Evolutionary conservation across 257 asterid genomes (phyloP), one percentile per base, ranked within the genome.

Genomic region (Jaltomata sinuosa): DNA sequence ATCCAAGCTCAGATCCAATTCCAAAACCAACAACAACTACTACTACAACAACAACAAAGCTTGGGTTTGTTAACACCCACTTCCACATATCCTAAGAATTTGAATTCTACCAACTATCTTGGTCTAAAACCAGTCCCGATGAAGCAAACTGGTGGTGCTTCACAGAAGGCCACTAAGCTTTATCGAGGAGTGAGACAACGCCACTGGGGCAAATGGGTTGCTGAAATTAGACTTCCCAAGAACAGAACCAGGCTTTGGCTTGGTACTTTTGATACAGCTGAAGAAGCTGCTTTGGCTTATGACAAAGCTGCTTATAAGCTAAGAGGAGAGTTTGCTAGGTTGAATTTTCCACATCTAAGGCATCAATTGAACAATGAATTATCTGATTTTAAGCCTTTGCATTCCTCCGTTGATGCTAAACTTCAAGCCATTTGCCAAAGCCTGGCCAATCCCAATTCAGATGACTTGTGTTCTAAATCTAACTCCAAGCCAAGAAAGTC

Each of bases 201-300:
- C 25, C 98, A 95, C 65, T 94, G 98, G 98, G 98, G 98, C 36
- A 95, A 95, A 88, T 95, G 98, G 98, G 98, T 95, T 3, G 98
- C 98, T 21, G 98, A 95, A 72, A 95, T 95, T 49, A 91, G 98
- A 87, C 96, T 95, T 16, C 98, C 98, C 0, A 95, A 88, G 90
- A 95, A 93, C 92, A 85, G 98, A 34, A 94, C 97, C 14, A 85
- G 98, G 85, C 97, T 95, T 78, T 95, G 98, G 98, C 97, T 95
- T 19, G 98, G 98, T 25, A 95, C 98, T 3, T 95, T 95, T 80
- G 98, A 95, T 36, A 91, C 98, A 0, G 97, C 98, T 16, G 98
- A 94, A 80, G 98, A 94, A 11, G 98, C 98, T 0, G 98, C 98
- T 22, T 62, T 94, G 89, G 98, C 98, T 55, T 95, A 95, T 25